Evolutionary conservation across 805 yeast species (phyloP).

Genomic region (Dipodascus albidus): DNA sequence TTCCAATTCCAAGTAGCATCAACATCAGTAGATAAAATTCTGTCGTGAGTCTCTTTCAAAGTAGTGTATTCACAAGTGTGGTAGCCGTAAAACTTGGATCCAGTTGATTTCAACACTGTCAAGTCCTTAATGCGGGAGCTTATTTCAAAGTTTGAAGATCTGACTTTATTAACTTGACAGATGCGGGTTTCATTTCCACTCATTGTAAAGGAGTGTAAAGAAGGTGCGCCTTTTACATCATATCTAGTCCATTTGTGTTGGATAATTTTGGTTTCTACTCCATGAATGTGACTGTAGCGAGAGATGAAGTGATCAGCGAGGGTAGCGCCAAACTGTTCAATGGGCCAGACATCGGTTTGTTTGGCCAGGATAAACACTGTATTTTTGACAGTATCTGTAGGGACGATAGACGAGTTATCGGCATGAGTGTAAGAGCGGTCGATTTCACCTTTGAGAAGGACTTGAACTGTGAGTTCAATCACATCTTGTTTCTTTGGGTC

Average conservation of each 20-base stretch:
- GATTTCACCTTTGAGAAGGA: slow-evolving; percentile 65
- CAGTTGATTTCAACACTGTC: slow-evolving; percentile 75
- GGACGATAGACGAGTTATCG: slow-evolving; percentile 80
- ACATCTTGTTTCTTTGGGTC: slow-evolving; percentile 71
- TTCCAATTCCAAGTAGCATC: slow-evolving; percentile 29
- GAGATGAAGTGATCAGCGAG: slow-evolving; percentile 69
- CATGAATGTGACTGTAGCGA: slow-evolving; percentile 69
- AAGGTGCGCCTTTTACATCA: slow-evolving; percentile 60
- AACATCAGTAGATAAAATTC: slow-evolving; percentile 77
- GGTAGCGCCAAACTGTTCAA: slow-evolving; percentile 80
- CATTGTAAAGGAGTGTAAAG: slow-evolving; percentile 75
- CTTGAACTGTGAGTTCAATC: slow-evolving; percentile 73
- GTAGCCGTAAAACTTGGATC: slow-evolving; percentile 86
- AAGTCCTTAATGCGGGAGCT: slow-evolving; percentile 22
- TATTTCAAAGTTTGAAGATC: slow-evolving; percentile 26
- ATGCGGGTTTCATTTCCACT: slow-evolving; percentile 75
- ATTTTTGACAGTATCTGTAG: slow-evolving; percentile 90
- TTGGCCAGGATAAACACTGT: slow-evolving; percentile 78
- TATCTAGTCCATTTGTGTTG: slow-evolving; percentile 77
- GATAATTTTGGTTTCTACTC: slow-evolving; percentile 51
- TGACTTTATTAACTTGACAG: slow-evolving; percentile 13
- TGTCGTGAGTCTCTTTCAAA: slow-evolving; percentile 68
- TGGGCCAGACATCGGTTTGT: slow-evolving; percentile 76
- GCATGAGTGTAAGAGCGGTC: slow-evolving; percentile 78
- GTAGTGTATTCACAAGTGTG: slow-evolving; percentile 83